phyloP scores from a whole-genome alignment of 176 grass and related monocot species.

The Oryza brachyantha region DNA sequence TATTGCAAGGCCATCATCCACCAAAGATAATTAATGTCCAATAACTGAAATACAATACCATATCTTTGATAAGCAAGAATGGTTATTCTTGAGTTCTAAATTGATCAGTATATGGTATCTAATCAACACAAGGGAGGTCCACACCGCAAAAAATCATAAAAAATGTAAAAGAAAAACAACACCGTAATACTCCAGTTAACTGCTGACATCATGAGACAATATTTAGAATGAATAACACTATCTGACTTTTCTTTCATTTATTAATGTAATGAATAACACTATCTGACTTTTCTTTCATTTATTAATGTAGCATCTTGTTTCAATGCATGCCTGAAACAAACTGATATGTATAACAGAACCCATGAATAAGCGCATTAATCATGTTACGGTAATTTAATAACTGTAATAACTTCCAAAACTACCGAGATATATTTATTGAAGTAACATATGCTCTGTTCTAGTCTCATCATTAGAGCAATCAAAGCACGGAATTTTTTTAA shows the following conservation, averaged over 20 bases:
- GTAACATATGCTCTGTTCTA: background rate
- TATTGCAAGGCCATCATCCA: background rate
- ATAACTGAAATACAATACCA: slow-evolving; percentile 24
- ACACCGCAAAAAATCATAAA: slow-evolving; percentile 7
- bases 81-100: slow-evolving; percentile 4
- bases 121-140: slow-evolving; percentile 22
- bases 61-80: slow-evolving; percentile 36
- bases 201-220: background rate
- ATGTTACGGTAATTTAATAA: background rate
- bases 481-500: background rate
- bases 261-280: background rate
- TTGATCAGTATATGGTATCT: slow-evolving; percentile 18
- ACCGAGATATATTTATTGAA: background rate
- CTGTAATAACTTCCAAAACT: background rate
- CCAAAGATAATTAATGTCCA: background rate
- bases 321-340: background rate
- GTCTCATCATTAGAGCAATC: background rate
- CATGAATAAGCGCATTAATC: background rate
- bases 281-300: background rate
- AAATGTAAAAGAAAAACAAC: background rate
- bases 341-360: background rate
- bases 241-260: background rate
- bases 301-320: slow-evolving; percentile 12
- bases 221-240: background rate
- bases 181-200: background rate